Evolutionary conservation across 192 early-diverging fungal genomes (phyloP).

Genomic region (Podila epicladia): DNA sequence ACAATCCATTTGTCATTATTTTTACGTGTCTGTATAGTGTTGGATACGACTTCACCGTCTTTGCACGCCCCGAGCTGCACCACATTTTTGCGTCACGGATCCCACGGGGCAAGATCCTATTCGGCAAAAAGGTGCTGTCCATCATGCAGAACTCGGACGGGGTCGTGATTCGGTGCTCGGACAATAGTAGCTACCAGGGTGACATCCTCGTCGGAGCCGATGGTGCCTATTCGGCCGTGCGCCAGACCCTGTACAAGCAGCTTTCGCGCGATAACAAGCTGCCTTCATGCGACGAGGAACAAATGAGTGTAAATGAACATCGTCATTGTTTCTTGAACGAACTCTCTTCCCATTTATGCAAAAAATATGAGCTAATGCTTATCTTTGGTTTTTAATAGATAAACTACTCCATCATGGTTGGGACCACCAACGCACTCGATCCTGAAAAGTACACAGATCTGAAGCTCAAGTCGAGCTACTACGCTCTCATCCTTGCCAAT

Average conservation of each 20-base stretch:
- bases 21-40: background rate
- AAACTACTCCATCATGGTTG: too few species aligned
- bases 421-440: too few species aligned
- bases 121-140: background rate
- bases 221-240: conserved; percentile 4
- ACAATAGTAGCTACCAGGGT: conserved; percentile 1
- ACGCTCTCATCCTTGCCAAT: too few species aligned
- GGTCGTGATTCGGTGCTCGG: conserved; percentile 3
- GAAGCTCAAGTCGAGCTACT: too few species aligned
- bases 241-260: conserved; percentile 12
- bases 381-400: too few species aligned
- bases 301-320: background rate
- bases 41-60: background rate
- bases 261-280: background rate
- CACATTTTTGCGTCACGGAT: background rate
- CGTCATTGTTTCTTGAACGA: background rate
- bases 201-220: conserved; percentile 21
- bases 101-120: background rate
- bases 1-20: too few species aligned
- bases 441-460: too few species aligned
- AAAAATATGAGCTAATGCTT: too few species aligned
- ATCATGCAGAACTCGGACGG: background rate
- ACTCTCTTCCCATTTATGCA: too few species aligned
- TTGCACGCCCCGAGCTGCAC: background rate
- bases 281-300: conserved; percentile 1